Conservation (phyloP, 768 basidiomycete species). For the Kwoniella dejecticola region DNA sequence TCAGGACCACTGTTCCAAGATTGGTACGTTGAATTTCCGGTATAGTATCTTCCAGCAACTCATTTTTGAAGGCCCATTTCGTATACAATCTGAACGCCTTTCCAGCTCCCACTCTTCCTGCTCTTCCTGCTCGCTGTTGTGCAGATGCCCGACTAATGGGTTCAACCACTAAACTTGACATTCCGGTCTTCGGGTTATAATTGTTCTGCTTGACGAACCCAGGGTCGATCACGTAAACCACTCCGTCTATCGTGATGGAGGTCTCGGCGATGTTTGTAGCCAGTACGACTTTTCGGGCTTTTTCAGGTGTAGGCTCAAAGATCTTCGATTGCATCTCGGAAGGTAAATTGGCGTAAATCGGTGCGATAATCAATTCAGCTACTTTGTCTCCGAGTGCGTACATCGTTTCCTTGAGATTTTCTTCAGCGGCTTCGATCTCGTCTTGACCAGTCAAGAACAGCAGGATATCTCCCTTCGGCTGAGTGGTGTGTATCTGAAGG, state of each 20-base stretch:
- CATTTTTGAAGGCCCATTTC: conserved; percentile 96
- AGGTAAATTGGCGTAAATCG: conserved; percentile 98
- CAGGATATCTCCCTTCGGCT: conserved; percentile 94
- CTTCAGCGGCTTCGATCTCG: conserved; percentile 96
- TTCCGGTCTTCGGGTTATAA: conserved; percentile 96
- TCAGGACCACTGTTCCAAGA: conserved; percentile 87
- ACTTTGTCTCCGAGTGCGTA: conserved; percentile 95
- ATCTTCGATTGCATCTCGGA: conserved; percentile 99
- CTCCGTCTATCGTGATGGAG: conserved; percentile 97
- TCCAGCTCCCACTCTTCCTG: conserved; percentile 95
- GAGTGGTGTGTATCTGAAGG: conserved; percentile 98
- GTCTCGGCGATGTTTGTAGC: conserved; percentile 99
- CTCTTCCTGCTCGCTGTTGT: conserved; percentile 93
- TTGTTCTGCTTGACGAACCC: conserved; percentile 99
- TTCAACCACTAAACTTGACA: conserved; percentile 94
- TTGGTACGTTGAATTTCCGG: conserved; percentile 99
- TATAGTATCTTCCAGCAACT: conserved; percentile 93
- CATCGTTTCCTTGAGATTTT: conserved; percentile 93
- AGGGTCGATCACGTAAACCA: conserved; percentile 98
- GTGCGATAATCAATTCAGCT: conserved; percentile 88
- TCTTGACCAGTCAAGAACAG: conserved; percentile 99
- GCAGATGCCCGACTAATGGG: conserved; percentile 97
- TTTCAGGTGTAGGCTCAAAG: conserved; percentile 96
- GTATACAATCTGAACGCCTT: conserved; percentile 99
- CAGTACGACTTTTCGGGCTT: conserved; percentile 93